A percentile compares a stretch with the other conserved stretches of the same genome.
phyloP scores from a whole-genome alignment of 2,329 filamentous ascomycete species.

The Onygena corvina region DNA sequence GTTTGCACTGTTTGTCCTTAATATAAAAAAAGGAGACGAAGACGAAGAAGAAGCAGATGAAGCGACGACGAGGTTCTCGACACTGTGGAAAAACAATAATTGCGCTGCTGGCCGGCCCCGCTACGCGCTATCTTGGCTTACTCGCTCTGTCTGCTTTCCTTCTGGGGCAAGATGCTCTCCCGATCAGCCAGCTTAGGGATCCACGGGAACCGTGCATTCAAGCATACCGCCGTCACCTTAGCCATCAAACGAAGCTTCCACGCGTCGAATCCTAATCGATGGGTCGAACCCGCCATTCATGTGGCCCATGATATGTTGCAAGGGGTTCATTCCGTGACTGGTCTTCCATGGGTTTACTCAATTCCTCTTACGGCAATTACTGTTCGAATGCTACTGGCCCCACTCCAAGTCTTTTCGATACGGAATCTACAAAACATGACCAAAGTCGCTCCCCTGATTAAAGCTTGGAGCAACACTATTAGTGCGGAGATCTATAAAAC shows the following conservation, averaged over 20 bases:
- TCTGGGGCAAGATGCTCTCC: too few relatives aligned
- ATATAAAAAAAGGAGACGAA: neutral
- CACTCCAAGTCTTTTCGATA: slow-evolving; percentile 36
- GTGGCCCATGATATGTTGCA: slow-evolving; percentile 38
- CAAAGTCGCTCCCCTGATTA: slow-evolving; percentile 34
- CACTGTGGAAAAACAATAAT: too few relatives aligned
- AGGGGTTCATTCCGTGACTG: slow-evolving; percentile 39
- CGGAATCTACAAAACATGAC: slow-evolving; percentile 30
- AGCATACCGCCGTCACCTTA: neutral
- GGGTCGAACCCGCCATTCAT: slow-evolving; percentile 34
- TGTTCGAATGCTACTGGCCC: slow-evolving; percentile 39
- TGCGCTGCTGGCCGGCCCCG: neutral
- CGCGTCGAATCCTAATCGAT: slow-evolving; percentile 33
- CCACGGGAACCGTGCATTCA: too few relatives aligned
- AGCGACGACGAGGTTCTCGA: neutral
- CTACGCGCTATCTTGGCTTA: too few relatives aligned
- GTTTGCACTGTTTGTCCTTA: neutral
- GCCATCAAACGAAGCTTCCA: slow-evolving; percentile 32
- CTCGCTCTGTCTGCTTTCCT: too few relatives aligned
- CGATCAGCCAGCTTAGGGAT: too few relatives aligned
- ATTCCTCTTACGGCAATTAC: slow-evolving; percentile 45
- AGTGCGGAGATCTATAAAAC: slow-evolving; percentile 22
- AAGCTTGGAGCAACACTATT: slow-evolving; percentile 23
- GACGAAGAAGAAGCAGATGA: too few relatives aligned
- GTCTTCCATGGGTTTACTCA: slow-evolving; percentile 43